Evolutionary conservation across 2,329 filamentous ascomycete species (phyloP).

Genomic region (Leptoxyphium fumago): DNA sequence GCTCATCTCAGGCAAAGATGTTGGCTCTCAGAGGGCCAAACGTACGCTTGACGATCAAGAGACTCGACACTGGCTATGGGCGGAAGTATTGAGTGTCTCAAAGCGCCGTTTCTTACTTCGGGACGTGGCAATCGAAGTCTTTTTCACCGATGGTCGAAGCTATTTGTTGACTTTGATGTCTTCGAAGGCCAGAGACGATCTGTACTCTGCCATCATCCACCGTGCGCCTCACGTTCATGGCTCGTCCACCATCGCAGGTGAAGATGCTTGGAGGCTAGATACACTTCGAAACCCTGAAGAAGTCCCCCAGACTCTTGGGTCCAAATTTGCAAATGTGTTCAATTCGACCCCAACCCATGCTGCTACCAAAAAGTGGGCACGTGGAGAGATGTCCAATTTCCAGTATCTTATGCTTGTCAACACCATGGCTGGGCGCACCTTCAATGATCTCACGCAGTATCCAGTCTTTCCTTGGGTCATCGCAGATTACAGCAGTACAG

Average conservation of each 20-base stretch:
- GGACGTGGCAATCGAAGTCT: constrained; percentile 91
- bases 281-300: constrained; percentile 57
- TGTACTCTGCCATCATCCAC: constrained; percentile 59
- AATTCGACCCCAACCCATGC: constrained; percentile 69
- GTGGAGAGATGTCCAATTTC: constrained; percentile 94
- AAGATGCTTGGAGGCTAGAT: constrained; percentile 86
- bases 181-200: constrained; percentile 57
- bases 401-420: constrained; percentile 98
- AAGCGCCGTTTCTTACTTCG: constrained; percentile 91
- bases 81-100: constrained; percentile 85
- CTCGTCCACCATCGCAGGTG: constrained; percentile 50
- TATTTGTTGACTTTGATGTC: constrained; percentile 81
- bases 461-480: constrained; percentile 96
- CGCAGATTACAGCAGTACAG: constrained; percentile 87
- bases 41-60: constrained; percentile 50
- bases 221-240: constrained; percentile 62
- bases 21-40: constrained; percentile 38
- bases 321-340: constrained; percentile 86
- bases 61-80: constrained; percentile 84
- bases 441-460: constrained; percentile 96
- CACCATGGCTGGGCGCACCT: constrained; percentile 89
- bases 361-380: constrained; percentile 77
- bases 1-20: constrained; percentile 70
- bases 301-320: constrained; percentile 55
- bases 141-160: constrained; percentile 92